Base-by-base conservation (phyloP, 768 basidiomycete genomes). In the Leccinellum luteum region DNA sequence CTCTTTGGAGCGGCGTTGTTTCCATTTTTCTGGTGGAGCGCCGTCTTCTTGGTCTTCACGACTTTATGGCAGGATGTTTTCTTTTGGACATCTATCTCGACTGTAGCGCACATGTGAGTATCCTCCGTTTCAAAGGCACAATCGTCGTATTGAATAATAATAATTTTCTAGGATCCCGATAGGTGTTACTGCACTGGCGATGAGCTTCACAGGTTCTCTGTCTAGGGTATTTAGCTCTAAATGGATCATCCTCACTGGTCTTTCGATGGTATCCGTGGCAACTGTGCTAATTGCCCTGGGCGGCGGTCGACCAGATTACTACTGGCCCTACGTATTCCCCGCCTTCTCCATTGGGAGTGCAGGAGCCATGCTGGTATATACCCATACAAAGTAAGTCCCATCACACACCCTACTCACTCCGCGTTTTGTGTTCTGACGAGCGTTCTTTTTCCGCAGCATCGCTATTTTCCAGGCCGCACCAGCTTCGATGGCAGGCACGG, bases 391-490 rank as follows among this genome's bases (percentile, higher is more conserved):
- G 81, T 80, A 64, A 65, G 79, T 68, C 17, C 1, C 9, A 38
- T n/a, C 38, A 38, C 4, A 17, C 38, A n/a, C 9, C 38, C 38
- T 38, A 38, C 17, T 38, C 15, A 9, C 17, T 17, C 3, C 38
- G 38, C 38, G 17, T 38, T 38, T 38, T 38, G 0, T 9, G 38
- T 38, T 38, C 38, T 38, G 17, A 38, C 17, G 17, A 19, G 23
- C 41, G 1, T 25, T 21, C 23, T 41, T 41, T 3, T n/a, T n/a
- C n/a, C 13, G 7, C 25, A 83, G 79, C 61, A 79, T 84, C 48
- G 80, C 81, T 14, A 74, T 84, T 38, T 77, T 85, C 68, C 76
- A 74, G 57, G 75, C 75, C 31, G 77, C 75, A 5, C 82, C 82
- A 6, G 58, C 78, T 4, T 72, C 73, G n/a, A 77, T 80, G 64